Base-by-base conservation (phyloP, 257 asterid genomes). In the Nicotiana knightiana region DNA sequence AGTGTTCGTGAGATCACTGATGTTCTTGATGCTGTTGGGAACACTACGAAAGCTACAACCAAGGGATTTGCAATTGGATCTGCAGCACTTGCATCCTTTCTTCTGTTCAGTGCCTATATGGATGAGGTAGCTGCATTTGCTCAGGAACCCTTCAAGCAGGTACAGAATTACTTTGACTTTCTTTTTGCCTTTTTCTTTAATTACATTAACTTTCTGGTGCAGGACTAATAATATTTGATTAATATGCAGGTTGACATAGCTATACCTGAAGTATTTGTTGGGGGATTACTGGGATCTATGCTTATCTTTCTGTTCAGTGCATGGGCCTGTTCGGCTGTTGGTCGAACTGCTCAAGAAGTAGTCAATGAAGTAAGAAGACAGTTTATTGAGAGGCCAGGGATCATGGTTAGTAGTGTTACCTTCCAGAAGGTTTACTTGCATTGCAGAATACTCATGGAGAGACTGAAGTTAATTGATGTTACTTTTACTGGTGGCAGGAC, bases 41-140 rank as follows among this genome's bases (percentile, higher is more conserved):
- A 96, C 88, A 96, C 99, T 71, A 96, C 99, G 76, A 96, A 96
- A 91, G 99, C 99, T 85, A 96, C 99, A 37, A 96, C 99, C 85
- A 96, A 96, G 89, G 99, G 99, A 62, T 96, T 96, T 89, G 99
- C 99, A 65, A 96, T 96, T 88, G 99, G 99, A 80, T 96, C 99
- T 89, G 99, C 99, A 58, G 97, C 98, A 76, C 93, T 96, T 71
- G 99, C 98, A 85, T 94, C 99, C 77, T 96, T 96, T 86, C 99
- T 96, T 82, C 92, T 96, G 58, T 96, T 96, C 85, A 96, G 99
- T 81, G 99, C 99, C 81, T 96, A 96, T 84, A 96, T 96, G 99
- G 99, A 96, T 89, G 99, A 96, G 90, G 97, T 94, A 55, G 91
- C 97, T 81, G 86, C 97, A 15, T 93, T 96, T 89, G 90, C 98